A percentile compares a stretch with the other conserved stretches of the same genome.
Conservation (phyloP, 2,329 filamentous ascomycete species). For the Sporothrix euskadiensis region DNA sequence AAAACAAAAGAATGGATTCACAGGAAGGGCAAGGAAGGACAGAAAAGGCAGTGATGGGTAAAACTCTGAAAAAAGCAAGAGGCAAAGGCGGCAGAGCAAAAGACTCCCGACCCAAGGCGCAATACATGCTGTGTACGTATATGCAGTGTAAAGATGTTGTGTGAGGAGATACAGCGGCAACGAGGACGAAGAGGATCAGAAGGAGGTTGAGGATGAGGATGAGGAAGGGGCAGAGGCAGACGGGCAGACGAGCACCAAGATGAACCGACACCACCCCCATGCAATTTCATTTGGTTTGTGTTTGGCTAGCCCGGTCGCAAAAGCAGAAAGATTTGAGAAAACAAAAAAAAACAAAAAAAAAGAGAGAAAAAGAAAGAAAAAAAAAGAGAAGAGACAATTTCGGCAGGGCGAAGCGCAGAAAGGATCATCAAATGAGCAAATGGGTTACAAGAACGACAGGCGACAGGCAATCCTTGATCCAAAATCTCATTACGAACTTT, state of each 20-base stretch:
- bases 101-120: constrained; percentile 13
- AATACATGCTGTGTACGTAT: constrained; percentile 7
- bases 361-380: not conserved
- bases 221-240: not conserved
- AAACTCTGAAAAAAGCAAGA: not conserved
- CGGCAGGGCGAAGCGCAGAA: constrained; percentile 1
- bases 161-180: not conserved
- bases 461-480: not conserved
- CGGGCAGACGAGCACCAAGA: not conserved
- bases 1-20: not conserved
- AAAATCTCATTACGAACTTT: not conserved
- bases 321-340: not conserved
- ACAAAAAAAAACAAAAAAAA: not conserved
- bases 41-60: not conserved
- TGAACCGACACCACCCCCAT: not conserved
- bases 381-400: too few species aligned
- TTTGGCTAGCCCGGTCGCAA: not conserved
- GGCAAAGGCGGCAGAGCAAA: not conserved
- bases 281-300: not conserved
- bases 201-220: not conserved
- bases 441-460: not conserved
- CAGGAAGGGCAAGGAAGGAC: not conserved
- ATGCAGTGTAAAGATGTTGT: not conserved
- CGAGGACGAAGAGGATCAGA: not conserved
- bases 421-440: not conserved